Evolutionary conservation across 768 basidiomycete genomes (phyloP).

Genomic region (Tylopilus sp.): DNA sequence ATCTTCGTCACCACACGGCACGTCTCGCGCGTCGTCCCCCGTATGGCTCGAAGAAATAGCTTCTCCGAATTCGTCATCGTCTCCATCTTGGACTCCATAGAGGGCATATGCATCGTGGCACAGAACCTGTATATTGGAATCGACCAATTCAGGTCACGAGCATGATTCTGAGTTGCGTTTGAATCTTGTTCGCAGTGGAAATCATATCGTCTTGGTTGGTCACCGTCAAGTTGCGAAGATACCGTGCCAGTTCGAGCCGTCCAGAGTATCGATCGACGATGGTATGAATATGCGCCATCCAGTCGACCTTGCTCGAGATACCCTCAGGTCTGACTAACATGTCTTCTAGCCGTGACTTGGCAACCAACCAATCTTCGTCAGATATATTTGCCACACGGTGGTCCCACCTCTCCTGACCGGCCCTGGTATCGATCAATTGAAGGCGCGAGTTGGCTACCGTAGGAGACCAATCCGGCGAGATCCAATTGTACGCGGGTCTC

Average conservation of each 20-base stretch:
- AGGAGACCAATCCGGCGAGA: slow-evolving; percentile 34
- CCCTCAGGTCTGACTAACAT: slow-evolving; percentile 9
- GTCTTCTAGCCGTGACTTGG: slow-evolving; percentile 7
- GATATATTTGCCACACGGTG: slow-evolving; percentile 31
- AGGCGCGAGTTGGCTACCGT: slow-evolving; percentile 31
- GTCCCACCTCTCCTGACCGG: slow-evolving; percentile 24
- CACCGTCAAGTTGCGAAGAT: slow-evolving; percentile 18
- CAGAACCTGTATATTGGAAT: slow-evolving; percentile 30
- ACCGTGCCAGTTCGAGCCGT: slow-evolving; percentile 26
- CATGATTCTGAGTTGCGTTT: slow-evolving; percentile 26
- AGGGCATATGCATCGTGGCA: slow-evolving; percentile 24
- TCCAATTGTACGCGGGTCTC: slow-evolving; percentile 36
- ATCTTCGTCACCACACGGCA: slow-evolving; percentile 44
- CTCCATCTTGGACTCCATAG: background rate
- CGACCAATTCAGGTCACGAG: slow-evolving; percentile 28
- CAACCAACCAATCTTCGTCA: slow-evolving; percentile 14
- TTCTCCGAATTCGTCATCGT: slow-evolving; percentile 28
- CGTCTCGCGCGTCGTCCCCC: slow-evolving; percentile 41
- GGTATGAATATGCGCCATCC: slow-evolving; percentile 28
- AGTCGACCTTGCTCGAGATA: slow-evolving; percentile 31
- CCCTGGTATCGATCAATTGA: slow-evolving; percentile 30
- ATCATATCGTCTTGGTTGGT: slow-evolving; percentile 1
- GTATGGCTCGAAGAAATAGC: slow-evolving; percentile 25
- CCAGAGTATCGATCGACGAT: slow-evolving; percentile 31
- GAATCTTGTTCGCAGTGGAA: slow-evolving; percentile 9